Conservation (phyloP, 2,329 filamentous ascomycete species). For the Phyllosticta citribraziliensis region DNA sequence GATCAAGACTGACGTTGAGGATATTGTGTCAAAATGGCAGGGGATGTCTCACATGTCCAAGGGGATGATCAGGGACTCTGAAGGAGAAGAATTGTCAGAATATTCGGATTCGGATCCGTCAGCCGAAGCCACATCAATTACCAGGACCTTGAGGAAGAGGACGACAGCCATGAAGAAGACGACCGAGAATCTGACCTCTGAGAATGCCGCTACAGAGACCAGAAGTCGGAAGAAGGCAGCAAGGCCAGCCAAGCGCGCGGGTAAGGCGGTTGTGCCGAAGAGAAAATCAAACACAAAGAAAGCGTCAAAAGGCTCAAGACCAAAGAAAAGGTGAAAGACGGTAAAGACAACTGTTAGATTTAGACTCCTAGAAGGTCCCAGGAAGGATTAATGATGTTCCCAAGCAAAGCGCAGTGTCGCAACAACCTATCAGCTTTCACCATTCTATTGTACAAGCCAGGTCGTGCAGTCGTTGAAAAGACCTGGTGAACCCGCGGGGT, state of each 20-base stretch:
- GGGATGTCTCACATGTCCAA: not conserved
- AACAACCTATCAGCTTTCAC: not conserved
- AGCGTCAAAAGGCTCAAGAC: not conserved
- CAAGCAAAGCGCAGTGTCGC: not conserved
- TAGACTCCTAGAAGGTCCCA: not conserved
- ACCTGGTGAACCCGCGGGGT: slow-evolving; percentile 8
- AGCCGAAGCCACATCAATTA: not conserved
- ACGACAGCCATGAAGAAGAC: not conserved
- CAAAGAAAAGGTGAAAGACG: not conserved
- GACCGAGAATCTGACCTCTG: not conserved
- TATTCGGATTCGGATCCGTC: not conserved
- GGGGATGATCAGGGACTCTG: not conserved
- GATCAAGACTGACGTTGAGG: slow-evolving; percentile 17
- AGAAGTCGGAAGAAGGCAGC: not conserved
- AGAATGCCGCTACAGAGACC: not conserved
- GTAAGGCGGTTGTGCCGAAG: not conserved
- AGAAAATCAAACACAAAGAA: not conserved
- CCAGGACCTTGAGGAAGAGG: not conserved
- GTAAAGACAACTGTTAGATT: not conserved
- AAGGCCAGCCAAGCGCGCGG: not conserved
- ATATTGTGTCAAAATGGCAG: slow-evolving; percentile 18
- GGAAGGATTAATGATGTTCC: not conserved
- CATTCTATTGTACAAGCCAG: not conserved
- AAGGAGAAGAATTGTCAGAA: not conserved
- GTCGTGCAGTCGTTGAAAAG: not conserved